Evolutionary conservation across 2,329 filamentous ascomycete genomes (phyloP).

Genomic region (Fusarium irregulare): DNA sequence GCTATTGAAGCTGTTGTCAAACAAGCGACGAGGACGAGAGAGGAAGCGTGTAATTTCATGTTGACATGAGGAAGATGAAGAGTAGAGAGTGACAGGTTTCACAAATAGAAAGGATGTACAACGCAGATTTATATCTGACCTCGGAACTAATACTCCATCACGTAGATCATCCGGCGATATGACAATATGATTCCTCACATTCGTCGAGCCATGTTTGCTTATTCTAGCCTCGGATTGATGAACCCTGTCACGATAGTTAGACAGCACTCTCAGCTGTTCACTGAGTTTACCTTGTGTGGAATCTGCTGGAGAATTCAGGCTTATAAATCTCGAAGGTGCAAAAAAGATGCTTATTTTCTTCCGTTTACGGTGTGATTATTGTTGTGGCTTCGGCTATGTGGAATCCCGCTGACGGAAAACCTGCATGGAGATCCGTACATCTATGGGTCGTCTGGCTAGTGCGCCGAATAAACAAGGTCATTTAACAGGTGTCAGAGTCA

Average conservation of each 20-base stretch:
- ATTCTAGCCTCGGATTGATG: background rate
- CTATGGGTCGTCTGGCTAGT: background rate
- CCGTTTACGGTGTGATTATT: no score
- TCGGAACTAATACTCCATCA: background rate
- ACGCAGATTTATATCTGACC: background rate
- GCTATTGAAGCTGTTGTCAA: background rate
- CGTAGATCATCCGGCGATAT: background rate
- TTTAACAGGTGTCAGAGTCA: background rate
- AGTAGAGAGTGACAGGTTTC: background rate
- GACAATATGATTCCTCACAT: background rate
- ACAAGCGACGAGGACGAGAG: background rate
- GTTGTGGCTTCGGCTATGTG: background rate
- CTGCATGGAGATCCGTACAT: background rate
- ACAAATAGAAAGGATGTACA: no score
- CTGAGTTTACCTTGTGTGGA: no score
- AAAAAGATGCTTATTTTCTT: background rate
- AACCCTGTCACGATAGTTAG: background rate
- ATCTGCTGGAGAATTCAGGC: no score
- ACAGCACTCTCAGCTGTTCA: background rate
- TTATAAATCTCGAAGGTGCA: no score
- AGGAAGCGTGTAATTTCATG: constrained; percentile 7
- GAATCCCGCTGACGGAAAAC: background rate
- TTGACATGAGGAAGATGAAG: background rate
- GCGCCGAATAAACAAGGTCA: background rate
- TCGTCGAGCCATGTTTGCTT: background rate